Conservation (phyloP, 345 rosid species). For the Citrus unshiu region DNA sequence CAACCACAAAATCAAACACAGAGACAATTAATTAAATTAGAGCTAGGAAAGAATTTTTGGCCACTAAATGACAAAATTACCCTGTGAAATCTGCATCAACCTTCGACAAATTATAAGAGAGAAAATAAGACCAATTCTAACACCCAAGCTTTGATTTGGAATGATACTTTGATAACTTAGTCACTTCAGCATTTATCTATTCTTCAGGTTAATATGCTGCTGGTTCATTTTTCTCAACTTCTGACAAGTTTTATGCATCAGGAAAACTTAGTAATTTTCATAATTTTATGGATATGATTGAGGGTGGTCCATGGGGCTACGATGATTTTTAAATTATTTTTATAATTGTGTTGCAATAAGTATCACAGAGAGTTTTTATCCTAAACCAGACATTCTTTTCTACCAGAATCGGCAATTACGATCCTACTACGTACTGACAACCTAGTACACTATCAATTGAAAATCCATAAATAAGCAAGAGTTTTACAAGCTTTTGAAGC, state of each 20-base stretch:
- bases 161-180: background rate
- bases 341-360: background rate
- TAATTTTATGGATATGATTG: background rate
- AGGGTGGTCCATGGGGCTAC: background rate
- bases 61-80: background rate
- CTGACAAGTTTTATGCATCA: background rate
- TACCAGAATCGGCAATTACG: background rate
- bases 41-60: background rate
- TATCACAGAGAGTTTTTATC: background rate
- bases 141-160: background rate
- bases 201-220: background rate
- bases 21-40: background rate
- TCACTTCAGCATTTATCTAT: background rate
- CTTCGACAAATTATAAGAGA: background rate
- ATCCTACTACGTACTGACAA: background rate
- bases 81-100: background rate
- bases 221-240: background rate
- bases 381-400: background rate
- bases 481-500: background rate
- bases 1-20: constrained; percentile 1
- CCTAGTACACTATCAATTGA: background rate
- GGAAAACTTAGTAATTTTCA: background rate
- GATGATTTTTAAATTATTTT: background rate
- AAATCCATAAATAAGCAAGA: background rate
- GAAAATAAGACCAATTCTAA: background rate